Evolutionary conservation across 2,329 filamentous ascomycete species (phyloP).

Genomic region (Ceratocystis huliohia): DNA sequence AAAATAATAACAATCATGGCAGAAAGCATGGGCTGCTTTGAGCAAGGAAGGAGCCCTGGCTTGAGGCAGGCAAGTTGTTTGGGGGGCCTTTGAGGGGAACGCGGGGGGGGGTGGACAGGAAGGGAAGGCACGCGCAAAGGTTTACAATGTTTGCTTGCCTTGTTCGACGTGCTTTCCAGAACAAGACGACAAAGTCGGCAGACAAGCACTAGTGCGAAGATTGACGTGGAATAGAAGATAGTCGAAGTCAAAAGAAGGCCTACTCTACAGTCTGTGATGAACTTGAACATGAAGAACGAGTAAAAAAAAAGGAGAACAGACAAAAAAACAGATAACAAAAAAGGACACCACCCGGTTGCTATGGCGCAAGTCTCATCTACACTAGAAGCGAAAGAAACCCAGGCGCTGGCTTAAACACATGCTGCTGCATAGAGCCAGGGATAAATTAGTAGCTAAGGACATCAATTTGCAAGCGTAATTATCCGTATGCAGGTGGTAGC

Average conservation of each 20-base stretch:
- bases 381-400: constrained; percentile 6
- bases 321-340: background rate
- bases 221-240: background rate
- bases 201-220: background rate
- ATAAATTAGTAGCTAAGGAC: background rate
- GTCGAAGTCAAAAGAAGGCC: background rate
- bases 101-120: background rate
- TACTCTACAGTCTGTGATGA: background rate
- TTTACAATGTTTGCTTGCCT: background rate
- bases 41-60: background rate
- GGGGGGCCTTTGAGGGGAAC: background rate
- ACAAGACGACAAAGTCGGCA: background rate
- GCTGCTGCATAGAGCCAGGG: background rate
- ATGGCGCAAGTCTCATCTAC: constrained; percentile 5
- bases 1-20: background rate
- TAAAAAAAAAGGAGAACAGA: background rate
- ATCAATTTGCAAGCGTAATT: background rate
- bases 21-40: constrained; percentile 3
- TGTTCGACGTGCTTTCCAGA: constrained; percentile 2
- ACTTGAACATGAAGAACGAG: background rate
- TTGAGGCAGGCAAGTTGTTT: background rate
- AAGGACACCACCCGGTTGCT: background rate
- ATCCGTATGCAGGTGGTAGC: background rate
- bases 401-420: constrained; percentile 5
- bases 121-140: background rate